phyloP scores from a whole-genome alignment of 2,329 filamentous ascomycete species.

The Mycosphaerella sp. region DNA sequence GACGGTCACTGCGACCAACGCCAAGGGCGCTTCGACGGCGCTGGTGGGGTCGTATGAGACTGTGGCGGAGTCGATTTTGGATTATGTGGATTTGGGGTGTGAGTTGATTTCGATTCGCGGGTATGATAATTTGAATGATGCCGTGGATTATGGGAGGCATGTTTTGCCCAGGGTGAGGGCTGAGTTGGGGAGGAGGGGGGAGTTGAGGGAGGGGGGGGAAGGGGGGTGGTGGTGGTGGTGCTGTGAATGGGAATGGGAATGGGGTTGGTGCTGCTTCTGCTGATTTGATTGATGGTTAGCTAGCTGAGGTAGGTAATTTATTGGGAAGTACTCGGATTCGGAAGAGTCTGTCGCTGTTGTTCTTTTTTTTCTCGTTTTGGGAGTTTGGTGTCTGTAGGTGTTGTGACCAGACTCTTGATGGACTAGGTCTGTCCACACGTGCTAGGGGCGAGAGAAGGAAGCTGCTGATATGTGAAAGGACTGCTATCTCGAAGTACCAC shows the following conservation, averaged over 20 bases:
- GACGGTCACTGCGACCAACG: constrained; percentile 56
- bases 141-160: constrained; percentile 54
- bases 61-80: constrained; percentile 49
- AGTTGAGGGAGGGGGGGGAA: no score
- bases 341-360: neutral
- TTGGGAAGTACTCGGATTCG: no score
- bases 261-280: neutral
- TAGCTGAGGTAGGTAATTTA: neutral
- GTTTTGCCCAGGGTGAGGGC: constrained; percentile 48
- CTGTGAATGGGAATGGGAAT: neutral
- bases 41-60: constrained; percentile 52
- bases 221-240: no score
- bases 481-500: no score
- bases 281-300: constrained; percentile 4
- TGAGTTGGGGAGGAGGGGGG: constrained; percentile 28
- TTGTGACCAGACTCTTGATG: no score
- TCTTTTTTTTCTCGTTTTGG: no score
- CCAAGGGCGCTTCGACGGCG: constrained; percentile 54
- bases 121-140: constrained; percentile 57
- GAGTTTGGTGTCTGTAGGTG: no score
- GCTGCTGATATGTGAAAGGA: no score
- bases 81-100: constrained; percentile 53
- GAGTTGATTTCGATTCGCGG: constrained; percentile 56
- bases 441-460: no score
- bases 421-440: no score